Evolutionary conservation across 2,329 filamentous ascomycete species (phyloP), one percentile per base, ranked within the genome.

Genomic region (Cladophialophora psammophila): DNA sequence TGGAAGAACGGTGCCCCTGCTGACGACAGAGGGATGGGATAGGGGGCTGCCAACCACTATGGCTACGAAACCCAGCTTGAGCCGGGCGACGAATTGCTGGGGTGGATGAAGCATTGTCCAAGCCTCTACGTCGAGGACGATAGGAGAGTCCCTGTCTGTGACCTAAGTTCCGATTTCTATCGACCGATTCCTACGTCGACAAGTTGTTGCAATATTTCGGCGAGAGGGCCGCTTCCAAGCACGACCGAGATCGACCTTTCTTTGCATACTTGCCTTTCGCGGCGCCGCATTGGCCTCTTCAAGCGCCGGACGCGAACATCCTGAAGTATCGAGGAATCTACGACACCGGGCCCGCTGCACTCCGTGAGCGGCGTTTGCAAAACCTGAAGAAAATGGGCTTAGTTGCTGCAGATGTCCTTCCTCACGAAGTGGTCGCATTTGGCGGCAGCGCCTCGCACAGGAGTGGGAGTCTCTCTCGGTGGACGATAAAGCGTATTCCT

Each of bases 251-350:
- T 31, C 18, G 54, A 34, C 64, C 64, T 10, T 66, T 66, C 20
- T 66, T 66, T 50, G 60, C 8, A 26, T 66, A 59, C 35, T 31
- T 66, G 3, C 85, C 87, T 1, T 89, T 88, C 73, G 86, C 86
- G 0, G 87, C 86, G 0, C 87, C 86, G 1, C 87, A 89, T 70
- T 89, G 87, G 87, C 87, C 87, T 1, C 76, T 89, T 4, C 87
- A 89, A 71, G 85, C 86, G 0, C 85, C 86, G 0, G 76, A 79
- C 58, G 82, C 87, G 66, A 82, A 83, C 62, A 83, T 86, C 50
- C 79, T 81, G 18, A 85, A 87, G 70, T 89, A 88, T 75, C 80
- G 80, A 12, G 86, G 87, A 15, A 78, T 86, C 0, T 90, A 89
- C 71, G 83, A 87, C 55, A 85, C 87, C 4, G 87, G 88, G 0